Percentiles rank a stretch among this genome's conserved stretches.
These are phyloP conservation scores for Cryptococcus depauperatus DNA, from an alignment of 1,284 basidiomycete species.

Conservation along the genomic window DNA sequence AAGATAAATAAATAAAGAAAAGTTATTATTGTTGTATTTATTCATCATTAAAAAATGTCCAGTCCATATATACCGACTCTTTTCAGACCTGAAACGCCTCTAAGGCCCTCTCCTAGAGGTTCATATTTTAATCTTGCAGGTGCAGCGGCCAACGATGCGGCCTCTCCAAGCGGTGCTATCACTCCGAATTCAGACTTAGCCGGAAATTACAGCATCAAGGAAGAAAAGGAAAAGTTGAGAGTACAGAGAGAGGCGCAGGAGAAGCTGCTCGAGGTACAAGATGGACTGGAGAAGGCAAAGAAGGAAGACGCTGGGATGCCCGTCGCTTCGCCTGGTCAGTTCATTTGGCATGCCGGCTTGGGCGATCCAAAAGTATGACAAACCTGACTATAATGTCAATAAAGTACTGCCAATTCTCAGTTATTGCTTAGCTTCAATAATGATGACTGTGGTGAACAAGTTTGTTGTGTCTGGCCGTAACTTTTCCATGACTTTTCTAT, in stretches of 20 bases:
- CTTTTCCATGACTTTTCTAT: conserved; percentile 95
- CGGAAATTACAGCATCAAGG: background rate
- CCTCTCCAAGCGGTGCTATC: conserved; percentile 10
- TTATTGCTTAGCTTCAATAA: conserved; percentile 89
- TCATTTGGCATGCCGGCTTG: background rate
- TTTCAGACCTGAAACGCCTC: conserved; percentile 25
- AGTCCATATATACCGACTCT: conserved; percentile 8
- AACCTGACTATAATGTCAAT: too few species aligned
- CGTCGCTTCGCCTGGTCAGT: conserved; percentile 26
- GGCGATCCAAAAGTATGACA: too few species aligned
- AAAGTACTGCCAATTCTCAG: conserved; percentile 61
- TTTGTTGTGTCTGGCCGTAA: conserved; percentile 87
- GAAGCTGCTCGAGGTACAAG: conserved; percentile 16
- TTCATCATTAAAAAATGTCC: too few species aligned
- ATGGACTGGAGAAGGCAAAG: conserved; percentile 24
- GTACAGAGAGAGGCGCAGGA: conserved; percentile 25
- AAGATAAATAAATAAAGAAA: too few species aligned
- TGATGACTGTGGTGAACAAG: conserved; percentile 99
- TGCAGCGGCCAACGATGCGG: conserved; percentile 14
- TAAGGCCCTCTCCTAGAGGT: conserved; percentile 24
- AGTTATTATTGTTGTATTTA: too few species aligned
- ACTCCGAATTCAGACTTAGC: conserved; percentile 1
- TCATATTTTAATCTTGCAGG: conserved; percentile 28
- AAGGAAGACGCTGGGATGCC: conserved; percentile 26
- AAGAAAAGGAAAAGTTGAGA: conserved; percentile 25